Conservation (phyloP, 2,329 filamentous ascomycete species). For the Lojkania enalia region DNA sequence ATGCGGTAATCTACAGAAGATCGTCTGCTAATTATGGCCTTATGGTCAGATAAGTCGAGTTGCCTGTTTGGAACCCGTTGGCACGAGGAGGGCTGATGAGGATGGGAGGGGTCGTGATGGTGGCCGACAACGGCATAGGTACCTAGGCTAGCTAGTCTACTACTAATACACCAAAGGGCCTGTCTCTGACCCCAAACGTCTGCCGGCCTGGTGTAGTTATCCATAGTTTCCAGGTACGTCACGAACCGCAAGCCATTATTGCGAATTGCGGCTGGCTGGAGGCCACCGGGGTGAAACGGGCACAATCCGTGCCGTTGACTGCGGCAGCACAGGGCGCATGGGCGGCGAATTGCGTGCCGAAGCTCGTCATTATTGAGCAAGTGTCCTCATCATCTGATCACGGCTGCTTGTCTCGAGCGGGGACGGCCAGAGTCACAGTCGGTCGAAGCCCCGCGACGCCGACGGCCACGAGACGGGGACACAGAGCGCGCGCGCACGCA, state of each 20-base stretch:
- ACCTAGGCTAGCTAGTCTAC: no score
- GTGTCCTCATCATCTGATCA: slow-evolving; percentile 22
- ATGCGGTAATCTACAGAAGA: background rate
- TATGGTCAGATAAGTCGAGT: background rate
- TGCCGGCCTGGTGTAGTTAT: background rate
- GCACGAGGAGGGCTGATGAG: background rate
- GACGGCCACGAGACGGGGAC: slow-evolving; percentile 7
- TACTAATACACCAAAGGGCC: no score
- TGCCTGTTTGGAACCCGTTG: slow-evolving; percentile 2
- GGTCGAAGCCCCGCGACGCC: no score
- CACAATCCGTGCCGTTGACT: background rate
- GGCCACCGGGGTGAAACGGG: background rate
- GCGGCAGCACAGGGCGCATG: slow-evolving; percentile 22
- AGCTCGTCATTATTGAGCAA: slow-evolving; percentile 23
- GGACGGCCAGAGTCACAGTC: slow-evolving; percentile 6
- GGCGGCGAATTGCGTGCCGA: slow-evolving; percentile 30
- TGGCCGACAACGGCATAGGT: background rate
- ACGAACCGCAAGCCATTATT: background rate
- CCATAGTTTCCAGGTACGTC: background rate
- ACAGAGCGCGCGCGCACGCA: background rate
- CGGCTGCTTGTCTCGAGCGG: slow-evolving; percentile 9
- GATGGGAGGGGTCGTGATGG: background rate
- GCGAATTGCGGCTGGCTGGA: background rate
- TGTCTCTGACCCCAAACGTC: background rate
- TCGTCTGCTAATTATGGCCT: slow-evolving; percentile 13